A percentile compares a stretch with the other conserved stretches of the same genome.
These are phyloP conservation scores for Naematelia encephala DNA, from an alignment of 768 basidiomycete genomes.

Conservation along the genomic window DNA sequence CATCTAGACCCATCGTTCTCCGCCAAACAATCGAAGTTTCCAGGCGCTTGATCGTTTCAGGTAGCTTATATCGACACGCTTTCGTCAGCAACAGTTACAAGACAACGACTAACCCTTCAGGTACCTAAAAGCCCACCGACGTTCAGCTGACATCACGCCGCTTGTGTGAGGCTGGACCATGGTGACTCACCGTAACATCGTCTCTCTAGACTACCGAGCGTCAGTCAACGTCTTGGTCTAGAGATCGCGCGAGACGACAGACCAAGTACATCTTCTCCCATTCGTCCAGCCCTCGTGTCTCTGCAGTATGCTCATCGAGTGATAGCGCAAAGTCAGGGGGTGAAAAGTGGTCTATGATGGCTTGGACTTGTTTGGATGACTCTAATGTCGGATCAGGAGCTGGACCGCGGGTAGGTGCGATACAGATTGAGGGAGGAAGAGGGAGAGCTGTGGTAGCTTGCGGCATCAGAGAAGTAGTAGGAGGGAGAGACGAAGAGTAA, in stretches of 20 bases:
- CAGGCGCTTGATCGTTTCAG: slow-evolving; percentile 11
- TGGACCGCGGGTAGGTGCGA: too few relatives aligned
- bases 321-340: neutral
- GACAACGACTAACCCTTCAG: neutral
- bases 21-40: slow-evolving; percentile 8
- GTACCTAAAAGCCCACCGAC: slow-evolving; percentile 1
- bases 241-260: neutral
- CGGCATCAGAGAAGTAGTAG: neutral
- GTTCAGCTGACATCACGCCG: neutral
- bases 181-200: slow-evolving; percentile 4
- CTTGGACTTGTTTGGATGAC: too few relatives aligned
- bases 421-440: neutral
- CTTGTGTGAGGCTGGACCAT: too few relatives aligned
- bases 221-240: too few relatives aligned
- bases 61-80: slow-evolving; percentile 8
- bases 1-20: slow-evolving; percentile 4
- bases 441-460: neutral
- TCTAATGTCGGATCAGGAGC: too few relatives aligned
- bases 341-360: neutral
- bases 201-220: slow-evolving; percentile 3
- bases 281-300: slow-evolving; percentile 6
- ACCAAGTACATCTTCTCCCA: slow-evolving; percentile 21
- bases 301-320: neutral
- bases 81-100: neutral
- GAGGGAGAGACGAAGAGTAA: neutral